Base-by-base conservation (phyloP, 2,329 filamentous ascomycete genomes). In the Blastomyces parvus region DNA sequence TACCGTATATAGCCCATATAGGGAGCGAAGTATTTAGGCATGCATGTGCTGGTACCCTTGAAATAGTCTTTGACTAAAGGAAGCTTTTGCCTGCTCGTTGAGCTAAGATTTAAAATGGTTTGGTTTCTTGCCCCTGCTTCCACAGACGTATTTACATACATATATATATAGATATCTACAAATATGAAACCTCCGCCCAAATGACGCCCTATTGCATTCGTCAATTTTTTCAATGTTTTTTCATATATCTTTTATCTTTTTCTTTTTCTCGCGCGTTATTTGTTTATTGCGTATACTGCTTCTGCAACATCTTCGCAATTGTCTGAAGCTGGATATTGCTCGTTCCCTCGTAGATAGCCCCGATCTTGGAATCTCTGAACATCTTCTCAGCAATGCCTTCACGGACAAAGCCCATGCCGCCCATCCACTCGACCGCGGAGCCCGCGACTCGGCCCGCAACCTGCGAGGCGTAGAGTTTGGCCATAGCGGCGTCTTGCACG, bases 361-460 rank as follows among this genome's bases (percentile, higher is more conserved):
- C 94, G 72, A 99, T 99, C 87, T 97, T 99, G 83, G 89, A 94
- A 76, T 99, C 94, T 57, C 94, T 84, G 83, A 88, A 99, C 81
- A 88, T 97, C 85, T 99, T 99, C 85, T 99, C 94, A 0, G 94
- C 94, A 64, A 96, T 86, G 0, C 94, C 94, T 77, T 99, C 94
- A 55, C 94, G 83, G 19, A 99, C 94, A 71, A 99, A 99, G 56
- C 94, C 94, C 94, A 99, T 97, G 53, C 94, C 94, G 58, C 94
- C 94, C 93, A 97, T 97, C 94, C 94, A 99, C 80, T 99, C 94
- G 36, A 99, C 86, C 0, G 93, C 94, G 59, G 89, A 83, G 7
- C 92, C 87, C 62, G 88, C 89, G 25, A 99, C 93, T 62, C 86
- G 86, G 25, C 90, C 89, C 0, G 94, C 94, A 40, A 99, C 91